phyloP scores from a whole-genome alignment of 2,329 filamentous ascomycete species.

The Xylariaceae sp. region DNA sequence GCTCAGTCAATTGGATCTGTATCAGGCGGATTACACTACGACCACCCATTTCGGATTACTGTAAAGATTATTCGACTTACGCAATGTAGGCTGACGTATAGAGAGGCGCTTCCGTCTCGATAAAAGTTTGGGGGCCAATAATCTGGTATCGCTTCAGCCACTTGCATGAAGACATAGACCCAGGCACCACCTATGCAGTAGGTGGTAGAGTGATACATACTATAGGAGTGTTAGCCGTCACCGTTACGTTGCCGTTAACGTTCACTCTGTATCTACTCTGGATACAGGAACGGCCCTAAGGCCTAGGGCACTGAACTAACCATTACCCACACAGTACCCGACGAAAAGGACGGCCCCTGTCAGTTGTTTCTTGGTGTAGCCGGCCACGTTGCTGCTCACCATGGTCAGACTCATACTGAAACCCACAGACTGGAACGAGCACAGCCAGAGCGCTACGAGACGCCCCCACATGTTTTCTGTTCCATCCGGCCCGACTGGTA shows the following conservation, averaged over 20 bases:
- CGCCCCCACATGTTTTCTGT: slow-evolving; percentile 60
- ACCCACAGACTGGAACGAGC: slow-evolving; percentile 41
- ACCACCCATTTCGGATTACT: neutral
- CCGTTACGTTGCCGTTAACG: too few species aligned
- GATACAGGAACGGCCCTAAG: neutral
- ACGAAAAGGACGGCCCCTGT: slow-evolving; percentile 43
- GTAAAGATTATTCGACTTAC: slow-evolving; percentile 30
- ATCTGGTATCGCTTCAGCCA: slow-evolving; percentile 20
- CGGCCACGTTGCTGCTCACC: slow-evolving; percentile 43
- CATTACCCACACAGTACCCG: slow-evolving; percentile 40
- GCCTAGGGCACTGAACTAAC: slow-evolving; percentile 2
- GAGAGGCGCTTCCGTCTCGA: slow-evolving; percentile 51
- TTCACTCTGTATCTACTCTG: too few species aligned
- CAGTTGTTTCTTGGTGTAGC: slow-evolving; percentile 44
- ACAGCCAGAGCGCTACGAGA: slow-evolving; percentile 62
- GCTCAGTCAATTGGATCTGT: neutral
- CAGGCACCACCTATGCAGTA: too few species aligned
- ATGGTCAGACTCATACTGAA: slow-evolving; percentile 44
- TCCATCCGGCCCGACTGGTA: slow-evolving; percentile 46
- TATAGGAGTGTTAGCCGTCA: slow-evolving; percentile 10
- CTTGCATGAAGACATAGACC: neutral
- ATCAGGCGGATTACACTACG: neutral
- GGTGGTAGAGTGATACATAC: slow-evolving; percentile 12
- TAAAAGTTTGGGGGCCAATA: slow-evolving; percentile 43
- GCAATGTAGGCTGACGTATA: slow-evolving; percentile 58